Base-by-base conservation (phyloP, 345 rosid species). In the Adansonia digitata region DNA sequence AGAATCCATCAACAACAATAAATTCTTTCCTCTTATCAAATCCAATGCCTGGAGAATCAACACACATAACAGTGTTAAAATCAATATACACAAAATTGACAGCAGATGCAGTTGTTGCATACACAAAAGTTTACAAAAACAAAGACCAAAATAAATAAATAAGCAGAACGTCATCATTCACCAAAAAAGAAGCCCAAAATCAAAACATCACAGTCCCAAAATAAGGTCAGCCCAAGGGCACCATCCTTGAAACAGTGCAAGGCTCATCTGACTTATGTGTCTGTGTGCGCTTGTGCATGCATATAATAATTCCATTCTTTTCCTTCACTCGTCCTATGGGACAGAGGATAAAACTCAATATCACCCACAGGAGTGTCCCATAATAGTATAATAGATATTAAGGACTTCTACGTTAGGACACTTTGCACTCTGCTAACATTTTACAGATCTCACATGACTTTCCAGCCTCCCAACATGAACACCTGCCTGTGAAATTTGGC, bases 11-110 rank as follows among this genome's bases (percentile, higher is more conserved):
- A 90, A 78, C 71, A 90, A 72, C 52, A 82, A 77, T 7, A 85
- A 60, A 80, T 88, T 90, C 79, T 88, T 83, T 48, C 88, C 94
- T 71, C 90, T 82, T 76, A 90, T 88, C 79, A 90, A 74, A 81
- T 90, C 94, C 78, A 90, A 61, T 51, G 90, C 94, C 94, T 90
- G 75, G 46, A 66, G 61, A 77, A n/a, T 24, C 69, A 68, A 62
- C 37, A 51, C 63, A 55, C 70, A 72, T 64, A 67, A 24, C 9
- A 73, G 52, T 18, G 27, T 45, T 34, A 73, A 73, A 60, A 29
- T 2, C 9, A 13, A 73, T 45, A 14, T 9, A 31, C 5, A 20
- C 45, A 43, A n/a, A 13, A 72, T 40, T 45, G 15, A 13, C 26
- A 1, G 18, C 4, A 51, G 11, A 55, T 40, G 48, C 2, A 56